These are phyloP conservation scores for Curvularia sp. DNA, from an alignment of 2,329 filamentous ascomycete genomes.

Conservation along the genomic window DNA sequence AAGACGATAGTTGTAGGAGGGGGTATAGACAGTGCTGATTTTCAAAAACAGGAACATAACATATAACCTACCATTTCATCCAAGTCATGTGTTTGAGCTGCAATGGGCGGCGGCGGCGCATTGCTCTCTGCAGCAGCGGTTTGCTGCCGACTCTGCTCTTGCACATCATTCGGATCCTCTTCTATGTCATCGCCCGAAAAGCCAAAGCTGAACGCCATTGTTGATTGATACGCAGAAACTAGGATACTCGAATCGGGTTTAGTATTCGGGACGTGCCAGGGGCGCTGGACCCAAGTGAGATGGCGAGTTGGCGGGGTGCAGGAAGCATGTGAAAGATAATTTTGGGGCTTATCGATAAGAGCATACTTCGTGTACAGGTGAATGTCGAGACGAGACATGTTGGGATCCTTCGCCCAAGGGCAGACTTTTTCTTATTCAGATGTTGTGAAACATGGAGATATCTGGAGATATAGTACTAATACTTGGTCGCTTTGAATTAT, in stretches of 20 bases:
- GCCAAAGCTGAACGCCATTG: slow-evolving; percentile 62
- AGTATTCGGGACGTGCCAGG: not conserved
- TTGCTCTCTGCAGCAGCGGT: slow-evolving; percentile 9
- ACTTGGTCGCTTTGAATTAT: not conserved
- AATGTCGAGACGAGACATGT: slow-evolving; percentile 9
- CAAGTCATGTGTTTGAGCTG: slow-evolving; percentile 54
- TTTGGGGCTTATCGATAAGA: slow-evolving; percentile 39
- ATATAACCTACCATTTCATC: slow-evolving; percentile 56
- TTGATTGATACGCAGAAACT: not conserved
- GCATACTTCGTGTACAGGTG: slow-evolving; percentile 21
- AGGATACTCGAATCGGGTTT: slow-evolving; percentile 1
- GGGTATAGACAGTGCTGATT: not conserved
- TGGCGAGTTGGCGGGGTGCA: slow-evolving; percentile 6
- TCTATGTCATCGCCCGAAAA: slow-evolving; percentile 68
- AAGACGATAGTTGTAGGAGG: not conserved
- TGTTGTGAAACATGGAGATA: not conserved
- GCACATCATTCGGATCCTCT: slow-evolving; percentile 52
- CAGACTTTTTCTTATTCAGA: not conserved
- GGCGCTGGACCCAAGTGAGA: not conserved
- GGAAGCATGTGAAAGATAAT: slow-evolving; percentile 23
- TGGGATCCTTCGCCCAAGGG: not conserved
- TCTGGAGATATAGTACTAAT: not conserved
- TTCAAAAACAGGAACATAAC: no score
- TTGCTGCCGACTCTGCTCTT: slow-evolving; percentile 14
- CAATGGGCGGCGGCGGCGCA: slow-evolving; percentile 44